phyloP scores from a whole-genome alignment of 164 flowering plant species.

The Aristolochia contorta region DNA sequence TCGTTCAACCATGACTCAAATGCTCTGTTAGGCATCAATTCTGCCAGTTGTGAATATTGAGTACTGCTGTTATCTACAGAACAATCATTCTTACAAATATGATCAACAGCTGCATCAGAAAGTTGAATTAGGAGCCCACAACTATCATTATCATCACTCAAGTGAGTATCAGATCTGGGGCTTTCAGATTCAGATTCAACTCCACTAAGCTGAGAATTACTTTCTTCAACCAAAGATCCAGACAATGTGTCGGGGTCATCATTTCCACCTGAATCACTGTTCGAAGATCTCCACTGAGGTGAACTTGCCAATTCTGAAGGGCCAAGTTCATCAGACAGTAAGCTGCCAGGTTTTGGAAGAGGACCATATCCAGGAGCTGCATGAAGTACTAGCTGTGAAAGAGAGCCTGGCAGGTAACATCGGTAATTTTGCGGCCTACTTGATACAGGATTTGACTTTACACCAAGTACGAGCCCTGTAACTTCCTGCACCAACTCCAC shows the following conservation, averaged over 20 bases:
- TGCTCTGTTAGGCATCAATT: constrained; percentile 54
- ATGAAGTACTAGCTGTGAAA: constrained; percentile 93
- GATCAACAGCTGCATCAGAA: constrained; percentile 40
- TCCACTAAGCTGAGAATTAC: constrained; percentile 49
- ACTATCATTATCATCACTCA: constrained; percentile 21
- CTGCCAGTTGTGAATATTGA: constrained; percentile 33
- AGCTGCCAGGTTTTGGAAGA: constrained; percentile 84
- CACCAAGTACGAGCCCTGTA: constrained; percentile 35
- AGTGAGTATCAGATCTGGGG: constrained; percentile 23
- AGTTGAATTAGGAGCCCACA: constrained; percentile 52
- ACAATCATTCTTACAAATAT: constrained; percentile 14
- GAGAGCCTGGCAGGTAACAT: constrained; percentile 94
- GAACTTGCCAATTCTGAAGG: constrained; percentile 10
- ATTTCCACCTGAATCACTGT: constrained; percentile 23
- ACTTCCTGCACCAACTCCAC: constrained; percentile 23
- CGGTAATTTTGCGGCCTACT: constrained; percentile 30
- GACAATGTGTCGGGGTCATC: constrained; percentile 47
- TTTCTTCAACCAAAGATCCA: constrained; percentile 55
- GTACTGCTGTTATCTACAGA: constrained; percentile 15
- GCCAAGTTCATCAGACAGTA: constrained; percentile 27
- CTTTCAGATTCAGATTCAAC: constrained; percentile 28
- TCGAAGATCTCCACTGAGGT: constrained; percentile 7
- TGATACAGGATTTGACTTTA: constrained; percentile 23
- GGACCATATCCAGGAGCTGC: constrained; percentile 97
- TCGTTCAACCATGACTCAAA: constrained; percentile 88